Conservation (phyloP, 257 asterid genomes). For the Cordia subcordata region DNA sequence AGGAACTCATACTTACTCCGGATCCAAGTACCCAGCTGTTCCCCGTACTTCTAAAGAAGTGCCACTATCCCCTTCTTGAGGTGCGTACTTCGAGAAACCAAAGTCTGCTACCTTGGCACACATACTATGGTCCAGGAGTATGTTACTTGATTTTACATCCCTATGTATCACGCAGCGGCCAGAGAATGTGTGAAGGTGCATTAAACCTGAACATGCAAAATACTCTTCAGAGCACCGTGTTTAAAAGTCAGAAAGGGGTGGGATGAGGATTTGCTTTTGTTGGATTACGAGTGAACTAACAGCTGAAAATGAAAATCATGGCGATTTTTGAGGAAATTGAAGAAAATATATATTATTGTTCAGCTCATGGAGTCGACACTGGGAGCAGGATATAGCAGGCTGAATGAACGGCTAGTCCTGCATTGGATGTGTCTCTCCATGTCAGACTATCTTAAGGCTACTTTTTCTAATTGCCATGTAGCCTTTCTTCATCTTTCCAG, state of each 20-base stretch:
- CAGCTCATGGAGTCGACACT: no score
- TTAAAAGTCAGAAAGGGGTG: neutral
- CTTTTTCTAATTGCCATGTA: no score
- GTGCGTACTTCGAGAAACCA: constrained; percentile 84
- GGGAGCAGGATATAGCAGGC: no score
- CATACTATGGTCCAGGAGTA: constrained; percentile 90
- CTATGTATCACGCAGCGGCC: constrained; percentile 81
- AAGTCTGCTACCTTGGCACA: constrained; percentile 87
- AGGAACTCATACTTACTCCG: constrained; percentile 49
- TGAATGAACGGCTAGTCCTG: no score
- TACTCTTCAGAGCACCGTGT: constrained; percentile 4
- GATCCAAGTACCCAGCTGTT: constrained; percentile 90
- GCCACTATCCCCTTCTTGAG: constrained; percentile 87
- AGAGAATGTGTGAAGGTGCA: constrained; percentile 72
- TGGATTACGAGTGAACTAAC: no score
- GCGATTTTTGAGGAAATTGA: no score
- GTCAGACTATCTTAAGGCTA: no score
- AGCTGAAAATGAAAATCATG: no score
- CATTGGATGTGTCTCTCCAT: no score
- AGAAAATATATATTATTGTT: no score
- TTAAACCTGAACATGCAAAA: constrained; percentile 47
- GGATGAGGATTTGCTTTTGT: neutral
- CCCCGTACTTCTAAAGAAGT: constrained; percentile 75
- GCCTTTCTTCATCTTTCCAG: no score
- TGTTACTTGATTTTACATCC: constrained; percentile 89